These are phyloP conservation scores for Spergularia bocconei DNA, from an alignment of 148 eudicot species.

Conservation along the genomic window DNA sequence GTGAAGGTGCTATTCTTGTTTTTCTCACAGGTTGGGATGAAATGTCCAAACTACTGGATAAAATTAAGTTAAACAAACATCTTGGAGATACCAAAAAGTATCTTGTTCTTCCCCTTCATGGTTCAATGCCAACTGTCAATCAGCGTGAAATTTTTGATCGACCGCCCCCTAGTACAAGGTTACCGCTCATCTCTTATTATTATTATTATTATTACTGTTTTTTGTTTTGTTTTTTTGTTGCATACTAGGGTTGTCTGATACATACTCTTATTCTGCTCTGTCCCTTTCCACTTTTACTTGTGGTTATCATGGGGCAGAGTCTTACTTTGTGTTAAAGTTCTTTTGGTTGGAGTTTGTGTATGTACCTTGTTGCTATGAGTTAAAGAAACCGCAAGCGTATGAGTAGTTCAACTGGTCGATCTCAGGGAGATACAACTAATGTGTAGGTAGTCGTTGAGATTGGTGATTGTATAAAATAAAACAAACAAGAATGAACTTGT, in stretches of 20 bases:
- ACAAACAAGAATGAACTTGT: too few species aligned
- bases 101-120: conserved; percentile 88
- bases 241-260: conserved; percentile 7
- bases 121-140: conserved; percentile 93
- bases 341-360: neutral
- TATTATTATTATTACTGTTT: neutral
- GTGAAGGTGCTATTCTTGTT: conserved; percentile 86
- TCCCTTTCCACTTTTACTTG: neutral
- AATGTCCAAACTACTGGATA: conserved; percentile 84
- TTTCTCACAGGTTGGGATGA: conserved; percentile 99
- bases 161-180: conserved; percentile 73
- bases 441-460: too few species aligned
- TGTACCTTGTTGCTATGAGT: neutral
- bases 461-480: too few species aligned
- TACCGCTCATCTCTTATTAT: conserved; percentile 1
- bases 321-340: neutral
- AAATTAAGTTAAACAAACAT: conserved; percentile 52
- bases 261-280: neutral
- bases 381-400: too few species aligned
- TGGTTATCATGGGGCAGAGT: conserved; percentile 7
- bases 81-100: conserved; percentile 71
- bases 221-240: neutral
- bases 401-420: too few species aligned
- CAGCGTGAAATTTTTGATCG: conserved; percentile 95
- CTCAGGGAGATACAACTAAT: too few species aligned